Evolutionary conservation across 768 basidiomycete species (phyloP).

Genomic region (Rhizopogon vesiculosus): DNA sequence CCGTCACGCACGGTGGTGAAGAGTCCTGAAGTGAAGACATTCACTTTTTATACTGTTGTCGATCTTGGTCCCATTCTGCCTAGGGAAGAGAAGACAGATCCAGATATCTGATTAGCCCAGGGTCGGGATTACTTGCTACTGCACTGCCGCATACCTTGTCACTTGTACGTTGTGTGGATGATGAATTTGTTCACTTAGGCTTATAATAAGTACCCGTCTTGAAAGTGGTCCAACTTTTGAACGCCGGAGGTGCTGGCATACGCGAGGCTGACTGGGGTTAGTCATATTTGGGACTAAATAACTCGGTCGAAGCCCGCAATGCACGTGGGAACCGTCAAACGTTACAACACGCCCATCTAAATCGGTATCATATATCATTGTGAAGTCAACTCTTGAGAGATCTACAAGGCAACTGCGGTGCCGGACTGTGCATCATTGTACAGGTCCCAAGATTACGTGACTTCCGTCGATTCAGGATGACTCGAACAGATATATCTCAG

Average conservation of each 20-base stretch:
- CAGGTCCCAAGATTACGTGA: too few relatives aligned
- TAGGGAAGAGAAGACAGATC: slow-evolving; percentile 42
- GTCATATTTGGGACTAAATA: neutral
- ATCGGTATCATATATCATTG: neutral
- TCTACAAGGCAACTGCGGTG: neutral
- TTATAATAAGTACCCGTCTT: too few relatives aligned
- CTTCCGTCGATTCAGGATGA: too few relatives aligned
- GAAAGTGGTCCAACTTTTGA: neutral
- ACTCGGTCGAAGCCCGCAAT: neutral
- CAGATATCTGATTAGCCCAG: slow-evolving; percentile 10
- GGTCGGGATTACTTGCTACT: neutral
- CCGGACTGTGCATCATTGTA: neutral
- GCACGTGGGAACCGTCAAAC: neutral
- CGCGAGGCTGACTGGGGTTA: neutral
- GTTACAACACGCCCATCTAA: neutral
- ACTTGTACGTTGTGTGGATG: neutral
- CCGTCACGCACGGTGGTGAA: slow-evolving; percentile 42
- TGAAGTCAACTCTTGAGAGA: neutral
- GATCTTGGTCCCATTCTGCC: slow-evolving; percentile 71
- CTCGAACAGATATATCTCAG: neutral
- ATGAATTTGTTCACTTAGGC: neutral
- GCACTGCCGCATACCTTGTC: neutral
- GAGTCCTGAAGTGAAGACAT: slow-evolving; percentile 75
- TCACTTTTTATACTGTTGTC: slow-evolving; percentile 84
- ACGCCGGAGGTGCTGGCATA: neutral